Percentiles rank a stretch among this genome's conserved stretches.
Evolutionary conservation across 2,329 filamentous ascomycete genomes (phyloP).

Genomic region (Aspergillus ruber): DNA sequence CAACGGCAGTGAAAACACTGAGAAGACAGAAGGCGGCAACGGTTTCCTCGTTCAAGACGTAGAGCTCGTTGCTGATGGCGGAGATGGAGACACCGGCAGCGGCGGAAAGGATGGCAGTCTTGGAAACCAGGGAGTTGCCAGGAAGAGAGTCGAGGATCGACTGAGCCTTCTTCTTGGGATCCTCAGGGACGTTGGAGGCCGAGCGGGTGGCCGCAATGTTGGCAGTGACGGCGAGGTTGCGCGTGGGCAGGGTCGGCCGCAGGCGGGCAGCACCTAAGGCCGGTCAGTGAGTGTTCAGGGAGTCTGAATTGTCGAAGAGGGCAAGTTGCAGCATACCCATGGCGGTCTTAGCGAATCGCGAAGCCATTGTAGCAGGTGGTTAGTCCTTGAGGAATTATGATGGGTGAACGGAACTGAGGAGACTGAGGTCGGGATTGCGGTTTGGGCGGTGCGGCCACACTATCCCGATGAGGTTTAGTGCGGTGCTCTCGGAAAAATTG

Average conservation of each 20-base stretch:
- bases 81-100: slow-evolving; percentile 85
- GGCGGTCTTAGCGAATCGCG: slow-evolving; percentile 91
- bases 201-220: slow-evolving; percentile 62
- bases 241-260: slow-evolving; percentile 71
- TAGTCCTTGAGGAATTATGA: slow-evolving; percentile 45
- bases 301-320: slow-evolving; percentile 10
- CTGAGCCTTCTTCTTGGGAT: slow-evolving; percentile 95
- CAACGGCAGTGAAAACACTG: slow-evolving; percentile 84
- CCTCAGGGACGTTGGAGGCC: slow-evolving; percentile 74
- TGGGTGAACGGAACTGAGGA: slow-evolving; percentile 35
- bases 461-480: slow-evolving; percentile 25
- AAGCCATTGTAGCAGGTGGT: slow-evolving; percentile 79
- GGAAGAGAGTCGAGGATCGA: slow-evolving; percentile 90
- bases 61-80: slow-evolving; percentile 98
- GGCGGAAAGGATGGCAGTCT: slow-evolving; percentile 94
- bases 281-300: slow-evolving; percentile 25
- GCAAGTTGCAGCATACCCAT: slow-evolving; percentile 63
- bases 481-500: slow-evolving; percentile 25
- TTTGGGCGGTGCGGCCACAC: slow-evolving; percentile 31
- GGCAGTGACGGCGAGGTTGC: slow-evolving; percentile 65
- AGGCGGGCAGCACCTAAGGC: slow-evolving; percentile 77
- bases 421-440: slow-evolving; percentile 35
- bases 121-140: slow-evolving; percentile 85
- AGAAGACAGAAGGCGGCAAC: slow-evolving; percentile 89
- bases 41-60: slow-evolving; percentile 98